A percentile compares a stretch with the other conserved stretches of the same genome.
phyloP scores from a whole-genome alignment of 164 flowering plant species.

The Brasenia schreberi region DNA sequence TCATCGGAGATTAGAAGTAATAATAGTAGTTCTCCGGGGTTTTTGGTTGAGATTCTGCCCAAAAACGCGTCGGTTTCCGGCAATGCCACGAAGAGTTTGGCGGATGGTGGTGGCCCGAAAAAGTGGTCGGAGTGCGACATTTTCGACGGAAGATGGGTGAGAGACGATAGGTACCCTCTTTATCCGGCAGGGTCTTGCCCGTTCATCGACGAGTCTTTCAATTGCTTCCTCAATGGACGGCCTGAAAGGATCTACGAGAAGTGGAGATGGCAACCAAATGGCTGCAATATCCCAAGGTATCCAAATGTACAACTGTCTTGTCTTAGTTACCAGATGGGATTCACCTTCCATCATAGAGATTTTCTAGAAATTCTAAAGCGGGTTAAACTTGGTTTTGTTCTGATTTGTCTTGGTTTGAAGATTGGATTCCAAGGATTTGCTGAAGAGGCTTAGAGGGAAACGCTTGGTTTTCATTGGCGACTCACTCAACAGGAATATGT shows the following conservation, averaged over 20 bases:
- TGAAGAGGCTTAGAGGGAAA: conserved; percentile 66
- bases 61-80: not conserved
- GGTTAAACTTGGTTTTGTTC: not conserved
- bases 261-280: conserved; percentile 78
- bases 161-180: conserved; percentile 73
- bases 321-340: no score
- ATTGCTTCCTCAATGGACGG: conserved; percentile 68
- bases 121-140: conserved; percentile 50
- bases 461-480: conserved; percentile 90
- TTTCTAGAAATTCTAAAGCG: no score
- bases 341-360: no score
- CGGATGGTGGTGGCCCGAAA: not conserved
- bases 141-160: conserved; percentile 81
- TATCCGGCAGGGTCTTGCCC: conserved; percentile 77
- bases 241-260: conserved; percentile 55
- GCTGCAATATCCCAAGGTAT: conserved; percentile 76
- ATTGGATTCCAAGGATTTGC: conserved; percentile 53
- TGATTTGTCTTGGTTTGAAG: conserved; percentile 15
- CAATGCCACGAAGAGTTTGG: not conserved
- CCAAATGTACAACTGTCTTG: not conserved
- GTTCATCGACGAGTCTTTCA: conserved; percentile 67
- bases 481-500: conserved; percentile 94
- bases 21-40: not conserved
- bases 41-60: not conserved
- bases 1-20: not conserved